A percentile compares a stretch with the other conserved stretches of the same genome.
Evolutionary conservation across 495 filamentous ascomycete species (phyloP).

Genomic region (Stereocaulon alpinum): DNA sequence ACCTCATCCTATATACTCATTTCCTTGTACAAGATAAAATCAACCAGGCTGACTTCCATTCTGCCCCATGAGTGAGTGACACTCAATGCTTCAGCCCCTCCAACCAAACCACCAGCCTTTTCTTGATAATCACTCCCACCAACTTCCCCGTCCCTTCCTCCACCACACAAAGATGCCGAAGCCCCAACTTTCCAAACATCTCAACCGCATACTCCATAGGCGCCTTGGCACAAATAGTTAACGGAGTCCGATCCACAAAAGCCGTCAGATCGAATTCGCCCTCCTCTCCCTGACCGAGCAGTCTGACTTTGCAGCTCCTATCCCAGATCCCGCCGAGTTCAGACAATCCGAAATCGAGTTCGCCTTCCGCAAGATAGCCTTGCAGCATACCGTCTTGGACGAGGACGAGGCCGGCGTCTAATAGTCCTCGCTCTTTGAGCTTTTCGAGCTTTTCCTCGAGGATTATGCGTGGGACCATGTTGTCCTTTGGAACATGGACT

Average conservation of each 20-base stretch:
- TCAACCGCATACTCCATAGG: slow-evolving; percentile 48
- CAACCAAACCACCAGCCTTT: slow-evolving; percentile 17
- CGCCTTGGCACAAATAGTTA: slow-evolving; percentile 39
- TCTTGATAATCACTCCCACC: slow-evolving; percentile 26
- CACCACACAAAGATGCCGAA: slow-evolving; percentile 41
- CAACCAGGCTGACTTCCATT: background rate
- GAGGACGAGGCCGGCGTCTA: slow-evolving; percentile 47
- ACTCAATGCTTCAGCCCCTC: slow-evolving; percentile 14
- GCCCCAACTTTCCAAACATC: slow-evolving; percentile 47
- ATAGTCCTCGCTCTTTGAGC: slow-evolving; percentile 39
- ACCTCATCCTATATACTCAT: no score
- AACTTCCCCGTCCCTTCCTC: slow-evolving; percentile 27
- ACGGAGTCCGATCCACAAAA: slow-evolving; percentile 44
- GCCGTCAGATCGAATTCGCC: slow-evolving; percentile 33
- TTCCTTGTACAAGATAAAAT: background rate
- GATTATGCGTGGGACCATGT: slow-evolving; percentile 33
- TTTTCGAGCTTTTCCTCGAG: slow-evolving; percentile 36
- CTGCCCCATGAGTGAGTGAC: background rate
- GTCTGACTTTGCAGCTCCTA: slow-evolving; percentile 28
- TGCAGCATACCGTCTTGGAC: slow-evolving; percentile 41
- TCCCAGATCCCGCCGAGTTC: slow-evolving; percentile 28
- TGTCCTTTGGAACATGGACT: slow-evolving; percentile 34
- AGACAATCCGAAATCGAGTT: slow-evolving; percentile 42
- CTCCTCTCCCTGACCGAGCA: slow-evolving; percentile 30
- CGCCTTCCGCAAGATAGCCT: slow-evolving; percentile 44